Evolutionary conservation across 176 grass and related monocot genomes (phyloP), one percentile per base, ranked within the genome.

Genomic region (Pontederia crassipes): DNA sequence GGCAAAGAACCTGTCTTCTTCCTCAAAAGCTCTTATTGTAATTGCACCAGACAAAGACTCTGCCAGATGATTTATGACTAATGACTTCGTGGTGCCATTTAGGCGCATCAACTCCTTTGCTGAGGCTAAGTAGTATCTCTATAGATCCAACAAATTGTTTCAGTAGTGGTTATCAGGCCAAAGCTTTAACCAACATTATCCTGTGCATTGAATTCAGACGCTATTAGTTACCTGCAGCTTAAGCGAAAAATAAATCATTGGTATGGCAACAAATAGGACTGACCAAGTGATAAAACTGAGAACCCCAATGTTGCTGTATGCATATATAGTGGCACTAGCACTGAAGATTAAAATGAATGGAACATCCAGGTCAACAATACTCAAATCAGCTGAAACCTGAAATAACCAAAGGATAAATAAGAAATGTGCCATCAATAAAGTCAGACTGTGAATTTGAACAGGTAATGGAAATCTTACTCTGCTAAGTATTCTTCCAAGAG

Each of bases 61-160:
- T 12, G 81, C 79, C 8, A 97, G 71, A 77, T 97, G 93, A 69
- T 97, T 97, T 56, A 76, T 87, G 28, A 97, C 55, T 58, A 78
- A 67, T 76, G 93, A 97, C 78, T 88, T 91, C 50, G 93, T 88
- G 57, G 87, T 97, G 57, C 93, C 93, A 83, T 97, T 91, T 58
- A 97, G 83, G 28, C 93, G 56, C 93, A 97, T 97, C 65, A 97
- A 82, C 82, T 97, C 84, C 74, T 85, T 97, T 40, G 93, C 81
- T 11, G 93, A 83, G 50, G 81, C 74, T 61, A 97, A 77, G 67
- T 91, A 97, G 64, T 91, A 97, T 45, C 79, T 88, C 93, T 97
- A 52, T 63, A 80, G 64, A 20, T 66, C 5, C 54, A 82, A 73
- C 48, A 11, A 62, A 58, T 7, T 64, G 20, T 11, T 48, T 16